Percentiles rank a stretch among this genome's conserved stretches.
Evolutionary conservation across 305 asterid species (phyloP).

Genomic region (Fraxinus greggii): DNA sequence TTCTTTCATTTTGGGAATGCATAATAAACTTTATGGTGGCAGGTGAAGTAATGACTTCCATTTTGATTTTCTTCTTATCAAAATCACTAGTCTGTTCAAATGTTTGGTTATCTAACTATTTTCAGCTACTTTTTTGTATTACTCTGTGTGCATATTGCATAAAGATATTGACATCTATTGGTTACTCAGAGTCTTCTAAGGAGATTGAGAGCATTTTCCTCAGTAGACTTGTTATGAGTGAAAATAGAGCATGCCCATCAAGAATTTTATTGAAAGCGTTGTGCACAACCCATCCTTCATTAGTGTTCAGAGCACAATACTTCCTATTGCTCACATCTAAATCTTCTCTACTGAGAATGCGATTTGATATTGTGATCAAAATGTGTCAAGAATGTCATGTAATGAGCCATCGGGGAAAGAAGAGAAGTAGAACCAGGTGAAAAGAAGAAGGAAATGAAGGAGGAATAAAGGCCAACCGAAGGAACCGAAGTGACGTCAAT

Average conservation of each 20-base stretch:
- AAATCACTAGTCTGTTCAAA: background rate
- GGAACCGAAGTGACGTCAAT: background rate
- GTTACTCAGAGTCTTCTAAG: background rate
- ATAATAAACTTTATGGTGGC: constrained; percentile 10
- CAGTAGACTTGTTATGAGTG: background rate
- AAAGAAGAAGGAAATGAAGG: background rate
- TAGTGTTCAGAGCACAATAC: background rate
- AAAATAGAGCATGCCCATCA: background rate
- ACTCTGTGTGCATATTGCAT: constrained; percentile 10
- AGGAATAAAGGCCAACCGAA: background rate
- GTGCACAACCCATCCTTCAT: background rate
- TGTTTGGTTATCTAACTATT: constrained; percentile 7
- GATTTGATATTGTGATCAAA: background rate
- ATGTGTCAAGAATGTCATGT: background rate
- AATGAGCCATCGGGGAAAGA: background rate
- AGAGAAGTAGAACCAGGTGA: background rate
- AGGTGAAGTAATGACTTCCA: background rate
- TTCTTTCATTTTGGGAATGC: constrained; percentile 8
- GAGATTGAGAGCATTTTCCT: background rate
- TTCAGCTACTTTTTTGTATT: constrained; percentile 11
- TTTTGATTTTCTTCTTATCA: background rate
- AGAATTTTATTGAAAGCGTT: background rate
- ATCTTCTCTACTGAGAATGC: background rate
- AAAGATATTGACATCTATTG: constrained; percentile 9
- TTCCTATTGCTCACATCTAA: background rate